Evolutionary conservation across 805 yeast genomes (phyloP).

Genomic region (Clavispora phyllophila): DNA sequence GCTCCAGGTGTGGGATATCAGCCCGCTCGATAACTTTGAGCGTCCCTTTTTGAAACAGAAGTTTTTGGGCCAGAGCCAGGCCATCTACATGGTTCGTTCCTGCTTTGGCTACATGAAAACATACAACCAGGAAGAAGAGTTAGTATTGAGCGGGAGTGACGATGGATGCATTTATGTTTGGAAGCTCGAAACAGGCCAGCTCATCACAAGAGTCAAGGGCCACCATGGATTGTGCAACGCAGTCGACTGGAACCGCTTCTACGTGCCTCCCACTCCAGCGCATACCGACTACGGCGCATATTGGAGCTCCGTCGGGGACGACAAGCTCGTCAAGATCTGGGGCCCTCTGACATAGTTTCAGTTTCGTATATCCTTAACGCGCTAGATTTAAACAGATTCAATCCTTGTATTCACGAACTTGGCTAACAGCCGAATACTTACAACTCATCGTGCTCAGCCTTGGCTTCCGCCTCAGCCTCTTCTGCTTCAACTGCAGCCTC

Average conservation of each 20-base stretch:
- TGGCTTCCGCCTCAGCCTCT: conserved; percentile 9
- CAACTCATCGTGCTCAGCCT: conserved; percentile 34
- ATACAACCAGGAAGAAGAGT: conserved; percentile 45
- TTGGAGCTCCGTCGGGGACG: conserved; percentile 88
- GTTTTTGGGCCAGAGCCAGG: conserved; percentile 69
- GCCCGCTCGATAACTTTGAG: conserved; percentile 19
- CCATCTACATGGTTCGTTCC: conserved; percentile 65
- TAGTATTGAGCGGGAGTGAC: conserved; percentile 77
- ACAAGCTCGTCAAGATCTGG: conserved; percentile 66
- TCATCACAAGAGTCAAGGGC: conserved; percentile 56
- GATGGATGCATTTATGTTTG: conserved; percentile 75
- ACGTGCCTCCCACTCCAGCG: conserved; percentile 12
- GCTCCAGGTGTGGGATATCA: conserved; percentile 75
- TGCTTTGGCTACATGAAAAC: conserved; percentile 60
- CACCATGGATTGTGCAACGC: conserved; percentile 68
- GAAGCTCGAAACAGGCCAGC: conserved; percentile 67
- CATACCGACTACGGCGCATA: conserved; percentile 36
- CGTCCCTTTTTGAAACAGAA: conserved; percentile 54
- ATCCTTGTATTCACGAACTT: neutral
- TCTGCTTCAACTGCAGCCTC: conserved; percentile 13
- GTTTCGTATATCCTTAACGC: neutral
- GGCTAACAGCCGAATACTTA: conserved; percentile 12
- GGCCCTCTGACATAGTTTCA: conserved; percentile 24
- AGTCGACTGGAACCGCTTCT: conserved; percentile 62
- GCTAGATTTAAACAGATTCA: neutral